Percentiles rank a stretch among this genome's conserved stretches.
phyloP scores from a whole-genome alignment of 192 early-diverging fungal species.

The Irineochytrium annulatum region DNA sequence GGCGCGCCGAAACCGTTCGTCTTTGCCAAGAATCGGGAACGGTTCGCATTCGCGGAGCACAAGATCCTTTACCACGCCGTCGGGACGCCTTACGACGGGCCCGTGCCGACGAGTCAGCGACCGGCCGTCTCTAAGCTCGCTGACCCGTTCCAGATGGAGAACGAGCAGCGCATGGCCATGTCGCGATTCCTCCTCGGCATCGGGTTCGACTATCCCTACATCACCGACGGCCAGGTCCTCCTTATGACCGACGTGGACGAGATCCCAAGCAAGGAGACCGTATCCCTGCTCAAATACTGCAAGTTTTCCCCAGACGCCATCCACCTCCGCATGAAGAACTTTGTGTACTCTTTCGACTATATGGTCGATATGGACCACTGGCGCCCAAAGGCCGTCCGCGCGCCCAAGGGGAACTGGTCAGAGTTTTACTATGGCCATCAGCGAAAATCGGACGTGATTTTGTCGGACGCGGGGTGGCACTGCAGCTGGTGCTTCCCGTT shows the following conservation, averaged over 20 bases:
- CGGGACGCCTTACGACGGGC: too few species aligned
- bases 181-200: slow-evolving; percentile 26
- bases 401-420: too few species aligned
- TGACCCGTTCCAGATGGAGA: slow-evolving; percentile 52
- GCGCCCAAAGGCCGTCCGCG: slow-evolving; percentile 39
- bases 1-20: slow-evolving; percentile 44
- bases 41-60: slow-evolving; percentile 50
- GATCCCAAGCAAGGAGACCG: slow-evolving; percentile 40
- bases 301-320: slow-evolving; percentile 38
- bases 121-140: background rate
- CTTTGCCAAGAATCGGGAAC: slow-evolving; percentile 39
- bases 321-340: slow-evolving; percentile 50
- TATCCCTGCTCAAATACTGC: slow-evolving; percentile 44
- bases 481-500: slow-evolving; percentile 59
- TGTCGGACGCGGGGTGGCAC: slow-evolving; percentile 67
- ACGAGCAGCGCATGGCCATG: slow-evolving; percentile 39
- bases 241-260: slow-evolving; percentile 62
- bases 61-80: slow-evolving; percentile 48
- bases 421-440: slow-evolving; percentile 35
- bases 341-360: slow-evolving; percentile 62
- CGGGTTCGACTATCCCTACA: too few species aligned
- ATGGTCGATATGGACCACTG: slow-evolving; percentile 39
- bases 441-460: slow-evolving; percentile 27
- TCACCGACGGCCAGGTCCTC: too few species aligned
- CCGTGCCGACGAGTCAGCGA: background rate